Percentiles rank a stretch among this genome's conserved stretches.
phyloP scores from a whole-genome alignment of 495 filamentous ascomycete species.

The Tuber umbilicatum region DNA sequence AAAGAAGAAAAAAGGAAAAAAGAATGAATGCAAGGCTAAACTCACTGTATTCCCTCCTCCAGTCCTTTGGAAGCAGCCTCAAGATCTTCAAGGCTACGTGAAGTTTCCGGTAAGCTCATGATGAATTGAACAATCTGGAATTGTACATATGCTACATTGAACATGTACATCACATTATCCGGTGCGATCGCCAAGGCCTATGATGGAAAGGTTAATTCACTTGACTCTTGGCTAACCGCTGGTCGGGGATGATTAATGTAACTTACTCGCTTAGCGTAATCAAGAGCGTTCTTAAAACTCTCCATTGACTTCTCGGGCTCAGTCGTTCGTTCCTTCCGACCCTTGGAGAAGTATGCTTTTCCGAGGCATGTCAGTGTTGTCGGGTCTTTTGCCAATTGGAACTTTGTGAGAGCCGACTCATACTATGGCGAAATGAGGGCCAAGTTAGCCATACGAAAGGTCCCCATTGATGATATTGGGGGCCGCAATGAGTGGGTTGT shows the following conservation, averaged over 20 bases:
- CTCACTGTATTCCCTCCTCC: conserved; percentile 72
- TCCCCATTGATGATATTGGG: neutral
- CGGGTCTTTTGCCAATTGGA: conserved; percentile 65
- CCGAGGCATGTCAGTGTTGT: conserved; percentile 84
- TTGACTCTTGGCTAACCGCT: neutral
- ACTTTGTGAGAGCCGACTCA: conserved; percentile 78
- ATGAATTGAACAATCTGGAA: conserved; percentile 81
- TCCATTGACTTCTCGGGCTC: conserved; percentile 60
- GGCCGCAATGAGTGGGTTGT: neutral
- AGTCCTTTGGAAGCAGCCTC: conserved; percentile 72
- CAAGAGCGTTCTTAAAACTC: conserved; percentile 79
- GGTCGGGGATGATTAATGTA: neutral
- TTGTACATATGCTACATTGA: conserved; percentile 97
- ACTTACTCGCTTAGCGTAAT: conserved; percentile 69
- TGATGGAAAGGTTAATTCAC: conserved; percentile 6
- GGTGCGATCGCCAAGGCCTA: conserved; percentile 70
- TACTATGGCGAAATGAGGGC: conserved; percentile 50
- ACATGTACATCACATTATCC: conserved; percentile 81
- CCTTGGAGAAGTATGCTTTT: conserved; percentile 84
- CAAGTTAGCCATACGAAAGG: conserved; percentile 13
- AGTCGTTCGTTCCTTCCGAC: conserved; percentile 50
- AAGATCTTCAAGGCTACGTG: conserved; percentile 71
- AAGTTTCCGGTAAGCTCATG: conserved; percentile 63
- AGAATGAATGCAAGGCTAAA: conserved; percentile 4
- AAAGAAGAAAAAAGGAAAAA: neutral